Evolutionary conservation across 1,284 basidiomycete genomes (phyloP).

Genomic region (Clitocybe nebularis): DNA sequence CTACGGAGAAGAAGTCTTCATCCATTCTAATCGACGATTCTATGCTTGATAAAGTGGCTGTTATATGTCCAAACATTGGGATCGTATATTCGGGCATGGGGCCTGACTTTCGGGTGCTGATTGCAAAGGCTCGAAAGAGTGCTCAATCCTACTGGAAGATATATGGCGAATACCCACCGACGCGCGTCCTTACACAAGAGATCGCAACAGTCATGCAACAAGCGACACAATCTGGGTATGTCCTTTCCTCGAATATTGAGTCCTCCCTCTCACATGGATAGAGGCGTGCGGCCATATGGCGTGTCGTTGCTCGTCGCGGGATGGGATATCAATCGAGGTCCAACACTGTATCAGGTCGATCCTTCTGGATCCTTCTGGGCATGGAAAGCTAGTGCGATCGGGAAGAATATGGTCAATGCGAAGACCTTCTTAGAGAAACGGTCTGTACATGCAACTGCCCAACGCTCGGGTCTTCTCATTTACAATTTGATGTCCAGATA

Average conservation of each 20-base stretch:
- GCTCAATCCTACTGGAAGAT: constrained; percentile 99
- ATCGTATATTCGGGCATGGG: constrained; percentile 99
- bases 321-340: constrained; percentile 90
- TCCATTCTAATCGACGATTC: constrained; percentile 97
- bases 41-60: constrained; percentile 94
- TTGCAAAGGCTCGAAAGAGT: constrained; percentile 93
- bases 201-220: constrained; percentile 98
- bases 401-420: constrained; percentile 99
- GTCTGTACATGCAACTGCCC: too few species aligned
- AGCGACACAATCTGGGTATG: constrained; percentile 96
- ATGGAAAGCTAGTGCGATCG: constrained; percentile 99
- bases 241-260: constrained; percentile 5
- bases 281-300: constrained; percentile 97
- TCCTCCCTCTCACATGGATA: constrained; percentile 29
- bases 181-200: constrained; percentile 93
- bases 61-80: constrained; percentile 98
- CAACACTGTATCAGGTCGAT: constrained; percentile 96
- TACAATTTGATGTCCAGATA: constrained; percentile 56
- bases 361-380: constrained; percentile 99
- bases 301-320: constrained; percentile 96
- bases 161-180: constrained; percentile 98
- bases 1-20: constrained; percentile 98
- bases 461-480: too few species aligned
- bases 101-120: constrained; percentile 94
- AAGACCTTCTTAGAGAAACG: constrained; percentile 99